A percentile compares a stretch with the other conserved stretches of the same genome.
These are phyloP conservation scores for Monosporascus cannonballus DNA, from an alignment of 2,329 filamentous ascomycete species.

Conservation along the genomic window DNA sequence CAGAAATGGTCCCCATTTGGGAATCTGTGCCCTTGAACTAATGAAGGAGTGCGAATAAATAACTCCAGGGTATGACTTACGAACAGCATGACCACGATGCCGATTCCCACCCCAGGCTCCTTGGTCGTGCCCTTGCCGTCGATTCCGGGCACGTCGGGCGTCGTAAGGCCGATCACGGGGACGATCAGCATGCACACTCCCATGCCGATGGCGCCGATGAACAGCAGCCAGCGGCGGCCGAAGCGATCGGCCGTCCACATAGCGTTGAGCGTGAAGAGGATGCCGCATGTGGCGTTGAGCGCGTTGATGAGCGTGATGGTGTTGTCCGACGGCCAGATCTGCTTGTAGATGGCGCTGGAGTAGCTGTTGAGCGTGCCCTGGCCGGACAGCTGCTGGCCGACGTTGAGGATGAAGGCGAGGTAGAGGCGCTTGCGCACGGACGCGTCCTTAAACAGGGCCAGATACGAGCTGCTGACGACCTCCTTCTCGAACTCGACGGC, in stretches of 20 bases:
- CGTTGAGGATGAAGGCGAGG: constrained; percentile 61
- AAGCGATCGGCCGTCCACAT: constrained; percentile 69
- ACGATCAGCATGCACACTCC: constrained; percentile 65
- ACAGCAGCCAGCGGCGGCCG: constrained; percentile 63
- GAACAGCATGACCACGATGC: constrained; percentile 64
- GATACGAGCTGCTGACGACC: constrained; percentile 56
- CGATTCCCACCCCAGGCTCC: constrained; percentile 53
- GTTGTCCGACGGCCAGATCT: constrained; percentile 52
- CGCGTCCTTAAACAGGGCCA: constrained; percentile 63
- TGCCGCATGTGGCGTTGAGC: constrained; percentile 66
- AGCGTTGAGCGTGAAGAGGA: constrained; percentile 67
- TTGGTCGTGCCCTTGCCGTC: constrained; percentile 34
- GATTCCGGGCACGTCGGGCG: constrained; percentile 45
- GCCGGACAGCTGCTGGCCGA: constrained; percentile 66
- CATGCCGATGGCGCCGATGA: constrained; percentile 64
- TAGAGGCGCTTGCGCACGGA: constrained; percentile 61
- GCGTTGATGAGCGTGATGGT: constrained; percentile 69
- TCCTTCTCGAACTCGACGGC: constrained; percentile 69
- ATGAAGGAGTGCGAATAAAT: no score
- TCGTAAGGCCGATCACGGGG: constrained; percentile 36
- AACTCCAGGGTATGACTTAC: no score
- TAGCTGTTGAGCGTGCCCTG: constrained; percentile 70
- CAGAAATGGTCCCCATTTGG: no score
- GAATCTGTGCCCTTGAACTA: no score
- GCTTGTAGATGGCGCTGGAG: constrained; percentile 68